Evolutionary conservation across 2,329 filamentous ascomycete species (phyloP).

Genomic region (Metarhizium sp.): DNA sequence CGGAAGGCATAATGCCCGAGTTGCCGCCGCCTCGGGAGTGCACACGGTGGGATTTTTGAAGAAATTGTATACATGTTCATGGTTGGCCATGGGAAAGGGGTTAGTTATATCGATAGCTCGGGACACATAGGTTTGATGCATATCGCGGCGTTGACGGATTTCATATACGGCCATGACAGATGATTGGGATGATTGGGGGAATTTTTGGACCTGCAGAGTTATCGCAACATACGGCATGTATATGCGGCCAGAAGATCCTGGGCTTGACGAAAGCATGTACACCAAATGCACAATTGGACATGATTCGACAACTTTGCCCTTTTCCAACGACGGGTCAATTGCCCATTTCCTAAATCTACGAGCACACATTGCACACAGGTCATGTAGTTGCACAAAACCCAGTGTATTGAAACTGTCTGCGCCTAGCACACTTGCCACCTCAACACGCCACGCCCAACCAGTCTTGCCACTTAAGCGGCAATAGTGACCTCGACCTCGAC

Average conservation of each 20-base stretch:
- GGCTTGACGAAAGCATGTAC: too few relatives aligned
- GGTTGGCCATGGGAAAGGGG: background rate
- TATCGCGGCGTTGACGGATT: constrained; percentile 5
- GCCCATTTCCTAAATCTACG: too few relatives aligned
- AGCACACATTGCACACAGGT: background rate
- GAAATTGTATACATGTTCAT: background rate
- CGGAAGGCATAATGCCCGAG: constrained; percentile 62
- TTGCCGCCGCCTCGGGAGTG: constrained; percentile 72
- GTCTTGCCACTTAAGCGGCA: constrained; percentile 53
- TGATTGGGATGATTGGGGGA: background rate
- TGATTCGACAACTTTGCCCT: too few relatives aligned
- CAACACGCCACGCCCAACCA: background rate
- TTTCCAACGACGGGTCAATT: too few relatives aligned
- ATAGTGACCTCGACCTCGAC: constrained; percentile 92
- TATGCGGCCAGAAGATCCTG: too few relatives aligned
- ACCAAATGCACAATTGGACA: too few relatives aligned
- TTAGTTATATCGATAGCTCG: background rate
- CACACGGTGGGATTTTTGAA: constrained; percentile 62
- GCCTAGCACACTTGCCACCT: background rate
- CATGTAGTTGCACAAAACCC: background rate
- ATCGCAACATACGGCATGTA: too few relatives aligned
- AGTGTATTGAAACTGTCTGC: constrained; percentile 6
- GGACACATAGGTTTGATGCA: background rate
- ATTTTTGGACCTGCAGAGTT: too few relatives aligned
- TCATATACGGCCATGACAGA: background rate